These are phyloP conservation scores for Geotrichum siamense DNA, from an alignment of 1,139 yeast genomes.

Conservation along the genomic window DNA sequence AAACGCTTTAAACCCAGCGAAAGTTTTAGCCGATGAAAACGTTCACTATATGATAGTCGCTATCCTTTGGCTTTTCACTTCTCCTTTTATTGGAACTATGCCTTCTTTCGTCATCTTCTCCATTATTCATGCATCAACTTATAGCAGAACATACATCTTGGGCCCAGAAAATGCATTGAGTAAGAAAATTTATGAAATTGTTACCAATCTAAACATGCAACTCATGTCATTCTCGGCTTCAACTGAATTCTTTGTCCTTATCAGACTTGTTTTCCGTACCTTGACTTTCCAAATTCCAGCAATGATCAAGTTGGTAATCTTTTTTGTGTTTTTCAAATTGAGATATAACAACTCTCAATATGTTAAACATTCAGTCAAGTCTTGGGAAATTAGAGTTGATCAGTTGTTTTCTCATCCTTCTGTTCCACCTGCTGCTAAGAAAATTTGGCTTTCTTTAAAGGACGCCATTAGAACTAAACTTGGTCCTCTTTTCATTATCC, in stretches of 20 bases:
- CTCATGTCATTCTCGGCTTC: slow-evolving; percentile 67
- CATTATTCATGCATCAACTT: slow-evolving; percentile 63
- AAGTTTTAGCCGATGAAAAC: slow-evolving; percentile 52
- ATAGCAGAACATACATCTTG: slow-evolving; percentile 55
- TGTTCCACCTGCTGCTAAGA: slow-evolving; percentile 53
- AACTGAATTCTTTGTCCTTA: slow-evolving; percentile 54
- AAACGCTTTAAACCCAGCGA: slow-evolving; percentile 29
- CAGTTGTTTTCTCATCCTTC: slow-evolving; percentile 50
- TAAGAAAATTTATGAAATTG: slow-evolving; percentile 45
- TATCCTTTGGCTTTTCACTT: slow-evolving; percentile 48
- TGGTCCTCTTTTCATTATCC: slow-evolving; percentile 19
- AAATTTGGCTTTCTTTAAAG: slow-evolving; percentile 56
- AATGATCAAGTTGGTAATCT: slow-evolving; percentile 51
- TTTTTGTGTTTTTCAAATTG: slow-evolving; percentile 62
- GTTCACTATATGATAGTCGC: slow-evolving; percentile 58
- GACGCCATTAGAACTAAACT: slow-evolving; percentile 38
- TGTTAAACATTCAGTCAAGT: slow-evolving; percentile 64
- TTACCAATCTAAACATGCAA: slow-evolving; percentile 56
- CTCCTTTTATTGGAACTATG: slow-evolving; percentile 48
- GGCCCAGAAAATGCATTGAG: slow-evolving; percentile 40
- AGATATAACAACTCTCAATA: slow-evolving; percentile 72
- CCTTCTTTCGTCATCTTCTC: slow-evolving; percentile 65
- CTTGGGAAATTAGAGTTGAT: slow-evolving; percentile 67
- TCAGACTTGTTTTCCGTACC: slow-evolving; percentile 42
- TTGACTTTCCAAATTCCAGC: slow-evolving; percentile 60